Conservation (phyloP, 1,284 basidiomycete species). For the Puccinia triticina region DNA sequence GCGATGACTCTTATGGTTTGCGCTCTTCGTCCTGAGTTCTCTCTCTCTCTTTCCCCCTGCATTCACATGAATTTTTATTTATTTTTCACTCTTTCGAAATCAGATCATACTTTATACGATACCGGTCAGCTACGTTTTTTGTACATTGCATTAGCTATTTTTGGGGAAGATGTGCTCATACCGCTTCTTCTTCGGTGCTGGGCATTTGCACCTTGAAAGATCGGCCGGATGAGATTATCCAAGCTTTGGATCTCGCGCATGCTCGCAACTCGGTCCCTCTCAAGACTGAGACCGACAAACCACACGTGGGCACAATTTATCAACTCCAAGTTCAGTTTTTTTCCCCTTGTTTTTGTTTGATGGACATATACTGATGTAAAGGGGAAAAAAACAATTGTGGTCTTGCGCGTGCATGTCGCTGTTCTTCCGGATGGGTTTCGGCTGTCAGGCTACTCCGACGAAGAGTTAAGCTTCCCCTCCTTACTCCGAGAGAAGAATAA, state of each 20-base stretch:
- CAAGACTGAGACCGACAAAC: constrained; percentile 5
- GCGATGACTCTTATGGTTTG: constrained; percentile 45
- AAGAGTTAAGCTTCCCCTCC: constrained; percentile 24
- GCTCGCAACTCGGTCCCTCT: constrained; percentile 16
- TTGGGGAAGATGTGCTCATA: too few species aligned
- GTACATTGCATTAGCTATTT: too few species aligned
- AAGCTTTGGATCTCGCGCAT: constrained; percentile 22
- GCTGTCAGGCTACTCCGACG: constrained; percentile 42
- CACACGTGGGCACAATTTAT: constrained; percentile 34
- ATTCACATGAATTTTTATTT: not conserved
- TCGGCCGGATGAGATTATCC: constrained; percentile 33
- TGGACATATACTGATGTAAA: too few species aligned
- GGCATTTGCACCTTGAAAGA: not conserved
- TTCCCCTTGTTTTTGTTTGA: not conserved
- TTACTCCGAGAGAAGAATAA: not conserved
- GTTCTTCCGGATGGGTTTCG: too few species aligned
- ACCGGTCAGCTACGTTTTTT: constrained; percentile 5
- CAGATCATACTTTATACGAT: constrained; percentile 40
- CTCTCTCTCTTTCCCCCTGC: not conserved
- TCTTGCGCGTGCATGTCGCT: not conserved
- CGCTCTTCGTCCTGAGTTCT: too few species aligned
- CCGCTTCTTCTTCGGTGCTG: not conserved
- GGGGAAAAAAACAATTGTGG: not conserved
- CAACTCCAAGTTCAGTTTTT: constrained; percentile 26
- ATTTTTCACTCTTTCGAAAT: not conserved